These are phyloP conservation scores for Trebouxiophyceae sp. DNA, from an alignment of 163 green algal species.

Conservation along the genomic window DNA sequence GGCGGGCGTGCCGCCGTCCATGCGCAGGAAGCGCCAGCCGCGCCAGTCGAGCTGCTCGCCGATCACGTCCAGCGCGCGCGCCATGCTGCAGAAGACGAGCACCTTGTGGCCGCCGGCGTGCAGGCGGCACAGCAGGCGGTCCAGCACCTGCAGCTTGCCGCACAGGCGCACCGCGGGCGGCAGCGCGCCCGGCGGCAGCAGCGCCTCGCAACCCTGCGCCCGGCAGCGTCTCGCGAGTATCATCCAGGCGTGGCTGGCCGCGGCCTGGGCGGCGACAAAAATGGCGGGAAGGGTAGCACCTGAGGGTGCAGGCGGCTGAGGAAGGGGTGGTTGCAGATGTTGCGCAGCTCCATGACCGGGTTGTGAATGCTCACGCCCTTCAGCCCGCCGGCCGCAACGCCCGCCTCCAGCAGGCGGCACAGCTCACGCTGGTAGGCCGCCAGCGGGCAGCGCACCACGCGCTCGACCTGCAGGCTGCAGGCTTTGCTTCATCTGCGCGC, in stretches of 20 bases:
- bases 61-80: constrained; percentile 65
- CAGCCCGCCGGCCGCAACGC: neutral
- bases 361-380: constrained; percentile 55
- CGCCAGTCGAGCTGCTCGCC: constrained; percentile 56
- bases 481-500: neutral
- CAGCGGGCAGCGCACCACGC: constrained; percentile 39
- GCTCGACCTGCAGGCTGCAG: constrained; percentile 38
- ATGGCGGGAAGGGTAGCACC: too few relatives aligned
- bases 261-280: too few relatives aligned
- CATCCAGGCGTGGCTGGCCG: too few relatives aligned
- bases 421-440: constrained; percentile 65
- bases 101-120: constrained; percentile 52
- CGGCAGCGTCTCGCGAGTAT: too few relatives aligned
- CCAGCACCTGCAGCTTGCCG: constrained; percentile 76
- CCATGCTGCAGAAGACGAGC: constrained; percentile 88
- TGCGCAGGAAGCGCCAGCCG: constrained; percentile 41
- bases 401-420: constrained; percentile 25
- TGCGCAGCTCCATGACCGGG: constrained; percentile 77
- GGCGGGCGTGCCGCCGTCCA: constrained; percentile 63
- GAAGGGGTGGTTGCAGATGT: constrained; percentile 80
- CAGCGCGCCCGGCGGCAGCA: constrained; percentile 15
- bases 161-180: constrained; percentile 50
- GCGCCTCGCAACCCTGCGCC: constrained; percentile 37
- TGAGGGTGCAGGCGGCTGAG: constrained; percentile 43
- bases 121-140: constrained; percentile 68